Percentiles rank a stretch among this genome's conserved stretches.
Evolutionary conservation across 2,329 filamentous ascomycete species (phyloP).

Genomic region (Torrubiella hemipterigena): DNA sequence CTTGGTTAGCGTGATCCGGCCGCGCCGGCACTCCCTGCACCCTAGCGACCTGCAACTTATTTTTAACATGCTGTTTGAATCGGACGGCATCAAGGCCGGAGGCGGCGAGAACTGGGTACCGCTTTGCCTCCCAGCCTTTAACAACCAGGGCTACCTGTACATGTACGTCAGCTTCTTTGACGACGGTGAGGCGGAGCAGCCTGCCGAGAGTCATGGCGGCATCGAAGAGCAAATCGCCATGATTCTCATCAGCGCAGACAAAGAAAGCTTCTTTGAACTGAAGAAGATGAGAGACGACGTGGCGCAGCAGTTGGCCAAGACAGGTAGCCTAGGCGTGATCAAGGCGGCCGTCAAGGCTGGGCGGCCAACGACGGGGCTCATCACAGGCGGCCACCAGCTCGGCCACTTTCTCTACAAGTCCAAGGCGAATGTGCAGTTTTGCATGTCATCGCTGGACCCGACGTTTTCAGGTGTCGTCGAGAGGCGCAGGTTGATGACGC

Average conservation of each 20-base stretch:
- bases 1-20: slow-evolving; percentile 87
- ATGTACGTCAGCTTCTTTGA: slow-evolving; percentile 98
- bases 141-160: slow-evolving; percentile 91
- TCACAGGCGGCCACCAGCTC: slow-evolving; percentile 68
- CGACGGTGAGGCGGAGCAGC: slow-evolving; percentile 34
- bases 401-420: slow-evolving; percentile 96
- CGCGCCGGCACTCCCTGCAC: slow-evolving; percentile 88
- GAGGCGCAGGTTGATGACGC: slow-evolving; percentile 62
- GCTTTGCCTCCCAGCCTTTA: slow-evolving; percentile 89
- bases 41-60: slow-evolving; percentile 92
- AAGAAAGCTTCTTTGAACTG: slow-evolving; percentile 86
- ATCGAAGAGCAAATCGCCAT: slow-evolving; percentile 75
- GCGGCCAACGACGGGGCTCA: slow-evolving; percentile 58
- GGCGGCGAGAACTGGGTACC: slow-evolving; percentile 96
- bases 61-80: slow-evolving; percentile 99
- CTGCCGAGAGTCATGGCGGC: slow-evolving; percentile 50
- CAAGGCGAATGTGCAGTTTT: slow-evolving; percentile 87
- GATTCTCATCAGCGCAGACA: slow-evolving; percentile 82
- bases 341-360: slow-evolving; percentile 57
- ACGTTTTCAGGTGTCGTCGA: slow-evolving; percentile 48
- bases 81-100: slow-evolving; percentile 78
- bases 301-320: slow-evolving; percentile 59
- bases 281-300: slow-evolving; percentile 58
- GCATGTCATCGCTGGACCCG: slow-evolving; percentile 71
- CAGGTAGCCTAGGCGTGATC: slow-evolving; percentile 64